Conservation (phyloP, 73 alveolate genomes). For the Paramecium octaurelia region DNA sequence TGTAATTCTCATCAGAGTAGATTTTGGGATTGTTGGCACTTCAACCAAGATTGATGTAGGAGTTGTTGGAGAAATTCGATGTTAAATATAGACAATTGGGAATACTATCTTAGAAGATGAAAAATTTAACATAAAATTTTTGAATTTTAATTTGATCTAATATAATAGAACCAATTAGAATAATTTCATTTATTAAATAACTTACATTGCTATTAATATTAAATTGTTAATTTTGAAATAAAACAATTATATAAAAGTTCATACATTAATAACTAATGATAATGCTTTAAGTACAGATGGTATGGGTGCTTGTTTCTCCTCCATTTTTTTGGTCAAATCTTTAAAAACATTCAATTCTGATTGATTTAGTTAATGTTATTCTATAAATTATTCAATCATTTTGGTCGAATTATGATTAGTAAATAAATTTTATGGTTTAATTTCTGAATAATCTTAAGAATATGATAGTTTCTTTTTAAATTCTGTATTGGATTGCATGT, state of each 20-base stretch:
- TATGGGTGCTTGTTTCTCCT: not conserved
- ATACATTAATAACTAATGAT: not conserved
- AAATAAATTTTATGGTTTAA: slow-evolving; percentile 13
- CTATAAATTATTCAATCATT: not conserved
- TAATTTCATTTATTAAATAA: not conserved
- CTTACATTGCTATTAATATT: not conserved
- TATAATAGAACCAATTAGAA: not conserved
- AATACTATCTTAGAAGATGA: not conserved
- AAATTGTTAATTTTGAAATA: not conserved
- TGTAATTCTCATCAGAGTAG: not conserved
- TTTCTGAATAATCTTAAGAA: slow-evolving; percentile 7
- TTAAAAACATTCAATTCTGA: not conserved
- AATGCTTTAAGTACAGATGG: slow-evolving; percentile 8
- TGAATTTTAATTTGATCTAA: not conserved
- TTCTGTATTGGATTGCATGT: not conserved
- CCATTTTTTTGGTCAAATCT: not conserved
- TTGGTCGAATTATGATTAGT: slow-evolving; percentile 2
- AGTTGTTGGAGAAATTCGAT: not conserved
- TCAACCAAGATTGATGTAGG: not conserved
- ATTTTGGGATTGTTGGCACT: slow-evolving; percentile 17
- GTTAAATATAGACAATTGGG: not conserved
- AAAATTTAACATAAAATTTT: not conserved
- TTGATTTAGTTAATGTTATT: not conserved
- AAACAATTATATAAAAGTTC: not conserved
- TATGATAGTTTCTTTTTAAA: not conserved